Conservation (phyloP, 345 rosid species). For the Eucalyptus brandiana region DNA sequence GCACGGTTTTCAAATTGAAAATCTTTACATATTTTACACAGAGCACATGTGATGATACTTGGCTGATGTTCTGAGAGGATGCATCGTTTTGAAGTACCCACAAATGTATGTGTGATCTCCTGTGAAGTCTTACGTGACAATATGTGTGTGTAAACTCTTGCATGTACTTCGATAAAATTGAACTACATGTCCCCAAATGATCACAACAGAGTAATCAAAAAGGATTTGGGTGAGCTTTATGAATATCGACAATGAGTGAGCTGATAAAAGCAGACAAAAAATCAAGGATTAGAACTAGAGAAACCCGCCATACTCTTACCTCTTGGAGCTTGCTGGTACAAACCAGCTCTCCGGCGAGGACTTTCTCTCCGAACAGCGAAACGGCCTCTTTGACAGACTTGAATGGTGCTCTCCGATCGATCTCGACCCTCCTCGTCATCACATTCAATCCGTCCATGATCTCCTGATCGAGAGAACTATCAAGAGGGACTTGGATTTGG, state of each 20-base stretch:
- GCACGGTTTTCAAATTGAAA: background rate
- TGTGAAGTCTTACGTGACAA: background rate
- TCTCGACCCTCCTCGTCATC: constrained; percentile 45
- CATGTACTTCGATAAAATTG: background rate
- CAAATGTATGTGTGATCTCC: background rate
- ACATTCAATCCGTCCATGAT: background rate
- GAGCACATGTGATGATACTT: background rate
- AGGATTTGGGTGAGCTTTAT: background rate
- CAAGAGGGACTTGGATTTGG: background rate
- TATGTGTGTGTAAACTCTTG: background rate
- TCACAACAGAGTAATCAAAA: background rate
- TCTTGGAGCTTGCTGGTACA: constrained; percentile 48
- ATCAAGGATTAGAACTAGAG: background rate
- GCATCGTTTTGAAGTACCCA: background rate
- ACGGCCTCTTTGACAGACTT: constrained; percentile 77
- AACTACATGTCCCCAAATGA: background rate
- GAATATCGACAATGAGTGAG: background rate
- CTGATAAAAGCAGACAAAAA: background rate
- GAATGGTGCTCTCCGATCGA: constrained; percentile 67
- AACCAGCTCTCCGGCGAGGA: constrained; percentile 40
- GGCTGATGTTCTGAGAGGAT: background rate
- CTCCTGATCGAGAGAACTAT: background rate
- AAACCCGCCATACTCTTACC: background rate
- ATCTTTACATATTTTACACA: background rate
- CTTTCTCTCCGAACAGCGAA: constrained; percentile 67